These are phyloP conservation scores for Amesomyces nigricolor DNA, from an alignment of 2,329 filamentous ascomycete genomes.

Conservation along the genomic window DNA sequence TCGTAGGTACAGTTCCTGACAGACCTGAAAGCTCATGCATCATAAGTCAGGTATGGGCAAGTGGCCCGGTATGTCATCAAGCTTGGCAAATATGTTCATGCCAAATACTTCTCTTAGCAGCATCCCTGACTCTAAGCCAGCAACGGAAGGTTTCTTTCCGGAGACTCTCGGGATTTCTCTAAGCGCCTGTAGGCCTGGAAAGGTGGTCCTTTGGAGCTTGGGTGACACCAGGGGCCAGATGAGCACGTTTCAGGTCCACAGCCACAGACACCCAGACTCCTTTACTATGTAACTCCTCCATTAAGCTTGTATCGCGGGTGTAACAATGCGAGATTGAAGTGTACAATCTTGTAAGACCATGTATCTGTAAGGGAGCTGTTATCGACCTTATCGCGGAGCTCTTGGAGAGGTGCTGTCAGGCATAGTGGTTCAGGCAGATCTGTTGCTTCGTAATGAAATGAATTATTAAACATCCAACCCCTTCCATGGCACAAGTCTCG, in stretches of 20 bases:
- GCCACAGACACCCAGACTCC: neutral
- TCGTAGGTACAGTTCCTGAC: no score
- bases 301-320: neutral
- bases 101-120: no score
- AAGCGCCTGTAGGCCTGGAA: no score
- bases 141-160: slow-evolving; percentile 16
- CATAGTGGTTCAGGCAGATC: no score
- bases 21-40: neutral
- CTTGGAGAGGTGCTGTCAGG: no score
- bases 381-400: no score
- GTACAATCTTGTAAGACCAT: no score
- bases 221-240: slow-evolving; percentile 12
- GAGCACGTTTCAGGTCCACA: slow-evolving; percentile 21
- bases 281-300: no score
- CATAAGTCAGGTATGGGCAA: slow-evolving; percentile 6
- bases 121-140: no score
- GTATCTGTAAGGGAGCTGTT: no score
- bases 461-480: slow-evolving; percentile 7
- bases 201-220: neutral
- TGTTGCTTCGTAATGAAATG: neutral
- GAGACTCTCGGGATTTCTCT: slow-evolving; percentile 2
- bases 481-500: slow-evolving; percentile 2
- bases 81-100: no score
- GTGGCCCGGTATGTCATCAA: neutral
- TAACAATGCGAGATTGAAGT: neutral